phyloP scores from a whole-genome alignment of 352 stramenopile genomes.

The Pythium aristosporum region DNA sequence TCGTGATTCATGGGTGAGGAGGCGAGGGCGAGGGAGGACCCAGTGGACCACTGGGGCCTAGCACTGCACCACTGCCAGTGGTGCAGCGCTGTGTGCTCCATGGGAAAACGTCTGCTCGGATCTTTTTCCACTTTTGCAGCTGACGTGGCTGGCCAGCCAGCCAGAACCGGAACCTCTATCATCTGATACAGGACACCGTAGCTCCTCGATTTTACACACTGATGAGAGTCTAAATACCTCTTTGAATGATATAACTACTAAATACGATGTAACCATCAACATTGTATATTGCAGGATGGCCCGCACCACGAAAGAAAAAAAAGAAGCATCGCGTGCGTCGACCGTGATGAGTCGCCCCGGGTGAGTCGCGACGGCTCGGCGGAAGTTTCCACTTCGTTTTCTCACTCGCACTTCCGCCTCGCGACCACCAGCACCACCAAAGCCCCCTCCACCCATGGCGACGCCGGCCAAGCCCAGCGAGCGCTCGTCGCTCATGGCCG shows the following conservation, averaged over 20 bases:
- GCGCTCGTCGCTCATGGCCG: slow-evolving; percentile 28
- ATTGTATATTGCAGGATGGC: neutral
- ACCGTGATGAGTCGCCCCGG: neutral
- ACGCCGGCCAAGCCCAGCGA: slow-evolving; percentile 21
- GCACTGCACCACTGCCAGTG: neutral
- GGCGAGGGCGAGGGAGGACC: neutral
- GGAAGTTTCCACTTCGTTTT: neutral
- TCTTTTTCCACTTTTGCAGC: slow-evolving; percentile 10
- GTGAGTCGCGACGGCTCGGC: neutral
- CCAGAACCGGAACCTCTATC: neutral
- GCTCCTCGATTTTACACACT: no score
- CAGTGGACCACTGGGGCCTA: neutral
- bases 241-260: neutral
- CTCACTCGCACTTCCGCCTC: slow-evolving; percentile 8
- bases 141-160: slow-evolving; percentile 2
- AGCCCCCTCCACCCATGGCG: neutral
- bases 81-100: neutral
- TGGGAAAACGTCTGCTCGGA: neutral
- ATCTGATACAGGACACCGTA: no score
- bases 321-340: slow-evolving; percentile 7
- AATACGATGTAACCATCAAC: neutral
- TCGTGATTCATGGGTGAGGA: neutral
- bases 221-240: neutral
- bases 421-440: neutral
- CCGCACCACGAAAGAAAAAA: slow-evolving; percentile 1